These are phyloP conservation scores for Saitozyma sp. DNA, from an alignment of 768 basidiomycete genomes.

Conservation along the genomic window DNA sequence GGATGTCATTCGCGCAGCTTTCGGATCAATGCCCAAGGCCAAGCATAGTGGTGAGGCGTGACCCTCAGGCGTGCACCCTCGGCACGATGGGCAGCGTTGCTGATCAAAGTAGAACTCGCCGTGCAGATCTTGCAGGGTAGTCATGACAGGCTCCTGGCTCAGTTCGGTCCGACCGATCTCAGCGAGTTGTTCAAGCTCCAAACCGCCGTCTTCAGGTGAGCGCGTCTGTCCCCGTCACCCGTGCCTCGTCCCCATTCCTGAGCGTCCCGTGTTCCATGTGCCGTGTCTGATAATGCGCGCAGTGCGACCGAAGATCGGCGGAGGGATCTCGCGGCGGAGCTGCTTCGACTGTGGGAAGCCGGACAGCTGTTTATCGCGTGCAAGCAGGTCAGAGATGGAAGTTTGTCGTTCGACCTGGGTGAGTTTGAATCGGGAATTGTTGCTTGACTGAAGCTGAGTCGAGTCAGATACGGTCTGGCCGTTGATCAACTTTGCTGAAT, in stretches of 20 bases:
- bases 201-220: conserved; percentile 14
- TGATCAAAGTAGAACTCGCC: conserved; percentile 6
- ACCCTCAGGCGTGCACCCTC: too few species aligned
- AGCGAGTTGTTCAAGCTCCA: conserved; percentile 14
- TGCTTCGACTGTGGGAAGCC: conserved; percentile 26
- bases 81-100: neutral
- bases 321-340: conserved; percentile 21
- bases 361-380: conserved; percentile 23
- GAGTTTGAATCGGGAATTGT: neutral
- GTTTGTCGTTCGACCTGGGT: conserved; percentile 33
- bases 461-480: conserved; percentile 31
- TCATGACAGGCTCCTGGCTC: neutral
- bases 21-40: conserved; percentile 3
- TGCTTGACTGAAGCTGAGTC: neutral
- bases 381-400: conserved; percentile 12
- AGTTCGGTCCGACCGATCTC: neutral
- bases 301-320: conserved; percentile 10
- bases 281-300: neutral
- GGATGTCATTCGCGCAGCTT: conserved; percentile 25
- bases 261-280: neutral
- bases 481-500: conserved; percentile 27
- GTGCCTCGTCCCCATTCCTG: neutral
- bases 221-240: neutral
- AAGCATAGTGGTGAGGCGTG: conserved; percentile 17
- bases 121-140: neutral